These are phyloP conservation scores for Zizania palustris DNA, from an alignment of 202 grass and related monocot genomes.

Conservation along the genomic window DNA sequence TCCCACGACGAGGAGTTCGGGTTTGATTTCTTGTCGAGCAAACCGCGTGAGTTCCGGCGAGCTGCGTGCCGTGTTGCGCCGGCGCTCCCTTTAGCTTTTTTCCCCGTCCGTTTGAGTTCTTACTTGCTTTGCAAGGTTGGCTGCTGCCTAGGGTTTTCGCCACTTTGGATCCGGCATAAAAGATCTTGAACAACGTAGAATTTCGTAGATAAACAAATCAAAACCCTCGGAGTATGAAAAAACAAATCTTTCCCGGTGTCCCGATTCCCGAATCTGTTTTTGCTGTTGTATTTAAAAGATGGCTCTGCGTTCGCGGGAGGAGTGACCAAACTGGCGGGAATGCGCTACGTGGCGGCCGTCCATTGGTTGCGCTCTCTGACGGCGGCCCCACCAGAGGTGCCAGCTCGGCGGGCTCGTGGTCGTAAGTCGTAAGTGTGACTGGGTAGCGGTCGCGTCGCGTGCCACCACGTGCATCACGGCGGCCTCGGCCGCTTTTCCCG, in stretches of 20 bases:
- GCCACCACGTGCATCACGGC: conserved; percentile 5
- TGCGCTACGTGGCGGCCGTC: not conserved
- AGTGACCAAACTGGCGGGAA: not conserved
- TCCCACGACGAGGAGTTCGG: no score
- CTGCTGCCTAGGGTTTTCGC: no score
- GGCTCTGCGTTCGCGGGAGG: not conserved
- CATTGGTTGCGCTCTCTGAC: not conserved
- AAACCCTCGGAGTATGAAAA: no score
- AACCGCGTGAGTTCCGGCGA: not conserved
- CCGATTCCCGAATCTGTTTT: no score
- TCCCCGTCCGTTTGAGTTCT: not conserved
- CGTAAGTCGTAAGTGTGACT: not conserved
- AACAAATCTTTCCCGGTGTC: no score
- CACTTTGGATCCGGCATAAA: no score
- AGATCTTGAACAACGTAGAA: no score
- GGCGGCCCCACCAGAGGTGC: not conserved
- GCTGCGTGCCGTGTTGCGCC: no score
- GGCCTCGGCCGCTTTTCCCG: no score
- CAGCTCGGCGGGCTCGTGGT: not conserved
- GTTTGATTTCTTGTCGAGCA: not conserved
- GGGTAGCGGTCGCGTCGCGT: not conserved
- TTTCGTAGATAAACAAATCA: no score
- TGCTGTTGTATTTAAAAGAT: not conserved
- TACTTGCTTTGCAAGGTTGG: conserved; percentile 37
- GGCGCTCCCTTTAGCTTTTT: not conserved